Conservation (phyloP, 176 grass and related monocot genomes). For the Avena insularis region DNA sequence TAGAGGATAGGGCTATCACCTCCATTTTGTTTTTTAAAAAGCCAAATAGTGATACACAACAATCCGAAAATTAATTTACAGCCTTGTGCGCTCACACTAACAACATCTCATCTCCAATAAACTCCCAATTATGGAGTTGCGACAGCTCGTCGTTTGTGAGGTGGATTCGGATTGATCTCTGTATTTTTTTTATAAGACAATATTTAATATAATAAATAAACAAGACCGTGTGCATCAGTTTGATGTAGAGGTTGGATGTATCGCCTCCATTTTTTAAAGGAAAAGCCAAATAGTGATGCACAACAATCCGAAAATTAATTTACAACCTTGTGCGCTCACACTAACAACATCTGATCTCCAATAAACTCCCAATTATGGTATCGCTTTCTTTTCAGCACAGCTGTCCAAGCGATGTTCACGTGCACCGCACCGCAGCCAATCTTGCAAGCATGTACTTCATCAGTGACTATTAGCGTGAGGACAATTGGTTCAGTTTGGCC, state of each 20-base stretch:
- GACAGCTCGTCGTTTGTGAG: too few species aligned
- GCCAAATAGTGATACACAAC: background rate
- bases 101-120: background rate
- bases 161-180: too few species aligned
- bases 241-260: too few species aligned
- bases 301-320: background rate
- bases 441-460: background rate
- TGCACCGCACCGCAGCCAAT: background rate
- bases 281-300: background rate
- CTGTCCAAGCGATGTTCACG: background rate
- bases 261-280: too few species aligned
- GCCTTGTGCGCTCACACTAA: background rate
- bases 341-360: background rate
- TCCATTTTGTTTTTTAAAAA: background rate
- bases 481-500: background rate
- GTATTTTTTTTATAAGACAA: too few species aligned
- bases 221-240: too few species aligned
- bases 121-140: background rate
- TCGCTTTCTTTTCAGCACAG: background rate
- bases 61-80: background rate
- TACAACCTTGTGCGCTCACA: background rate
- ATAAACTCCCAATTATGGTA: background rate
- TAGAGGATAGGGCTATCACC: too few species aligned
- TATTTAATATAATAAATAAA: too few species aligned
- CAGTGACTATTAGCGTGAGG: background rate